Percentiles rank a stretch among this genome's conserved stretches.
phyloP scores from a whole-genome alignment of 352 stramenopile genomes.

The Discostella stelligera region DNA sequence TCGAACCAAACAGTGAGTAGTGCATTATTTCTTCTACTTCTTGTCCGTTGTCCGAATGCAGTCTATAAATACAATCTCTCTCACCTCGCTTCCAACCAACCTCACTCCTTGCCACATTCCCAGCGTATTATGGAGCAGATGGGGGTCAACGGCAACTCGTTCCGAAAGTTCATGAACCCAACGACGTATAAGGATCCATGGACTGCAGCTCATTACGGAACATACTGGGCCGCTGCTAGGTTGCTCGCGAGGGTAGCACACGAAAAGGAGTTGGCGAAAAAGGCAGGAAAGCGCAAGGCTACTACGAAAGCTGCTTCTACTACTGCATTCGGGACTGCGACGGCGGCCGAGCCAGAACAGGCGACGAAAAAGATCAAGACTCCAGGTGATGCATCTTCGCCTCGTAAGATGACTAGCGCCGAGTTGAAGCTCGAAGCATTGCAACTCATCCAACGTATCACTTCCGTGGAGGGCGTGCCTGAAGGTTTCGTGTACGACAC shows the following conservation, averaged over 20 bases:
- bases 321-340: too few species aligned
- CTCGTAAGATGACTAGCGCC: conserved; percentile 15
- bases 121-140: conserved; percentile 33
- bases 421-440: conserved; percentile 3
- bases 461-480: conserved; percentile 20
- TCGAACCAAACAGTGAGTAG: conserved; percentile 24
- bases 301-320: background rate
- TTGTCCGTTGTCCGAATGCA: background rate
- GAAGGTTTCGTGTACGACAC: conserved; percentile 33
- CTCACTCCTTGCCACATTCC: background rate
- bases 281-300: conserved; percentile 46
- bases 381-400: background rate
- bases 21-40: background rate
- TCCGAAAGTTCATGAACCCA: conserved; percentile 46
- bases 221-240: conserved; percentile 38
- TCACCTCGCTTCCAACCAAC: background rate
- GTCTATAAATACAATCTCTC: background rate
- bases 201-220: conserved; percentile 30
- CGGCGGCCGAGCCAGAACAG: too few species aligned
- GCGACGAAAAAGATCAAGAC: conserved; percentile 16
- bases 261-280: conserved; percentile 58
- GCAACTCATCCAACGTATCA: conserved; percentile 30
- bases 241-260: conserved; percentile 40
- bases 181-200: conserved; percentile 46
- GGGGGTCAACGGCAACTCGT: conserved; percentile 36